Percentiles rank a stretch among this genome's conserved stretches.
Conservation (phyloP, 2,329 filamentous ascomycete species). For the Talaromyces rugulosus region DNA sequence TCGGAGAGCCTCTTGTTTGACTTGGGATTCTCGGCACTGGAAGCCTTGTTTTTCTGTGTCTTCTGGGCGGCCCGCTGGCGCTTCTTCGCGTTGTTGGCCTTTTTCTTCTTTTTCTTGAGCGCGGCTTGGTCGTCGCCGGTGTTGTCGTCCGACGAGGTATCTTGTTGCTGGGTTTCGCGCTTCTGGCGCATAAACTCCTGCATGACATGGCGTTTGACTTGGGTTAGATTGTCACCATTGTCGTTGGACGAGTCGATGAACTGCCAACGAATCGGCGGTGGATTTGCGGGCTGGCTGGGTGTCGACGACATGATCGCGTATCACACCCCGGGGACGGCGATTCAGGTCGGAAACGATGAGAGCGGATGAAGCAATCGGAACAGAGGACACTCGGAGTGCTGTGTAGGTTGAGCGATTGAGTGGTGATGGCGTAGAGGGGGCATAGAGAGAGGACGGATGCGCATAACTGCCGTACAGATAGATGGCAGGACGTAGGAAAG, state of each 20-base stretch:
- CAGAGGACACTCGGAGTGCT: neutral
- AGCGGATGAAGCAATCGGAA: neutral
- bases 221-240: conserved; percentile 32
- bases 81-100: neutral
- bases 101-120: conserved; percentile 2
- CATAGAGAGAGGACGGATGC: neutral
- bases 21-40: neutral
- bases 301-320: neutral
- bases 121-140: neutral
- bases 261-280: conserved; percentile 27
- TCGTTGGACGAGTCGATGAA: conserved; percentile 39
- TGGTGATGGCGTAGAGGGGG: neutral
- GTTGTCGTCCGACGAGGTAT: conserved; percentile 4
- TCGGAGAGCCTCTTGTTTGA: neutral
- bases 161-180: conserved; percentile 12
- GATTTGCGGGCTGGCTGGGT: neutral
- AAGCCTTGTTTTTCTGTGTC: neutral
- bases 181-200: conserved; percentile 40
- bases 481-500: no score
- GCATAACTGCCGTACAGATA: neutral
- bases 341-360: neutral
- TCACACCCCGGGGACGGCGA: neutral
- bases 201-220: conserved; percentile 43
- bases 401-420: neutral
- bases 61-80: neutral